A percentile compares a stretch with the other conserved stretches of the same genome.
Evolutionary conservation across 202 grass and related monocot genomes (phyloP).

Genomic region (Panicum virgatum): DNA sequence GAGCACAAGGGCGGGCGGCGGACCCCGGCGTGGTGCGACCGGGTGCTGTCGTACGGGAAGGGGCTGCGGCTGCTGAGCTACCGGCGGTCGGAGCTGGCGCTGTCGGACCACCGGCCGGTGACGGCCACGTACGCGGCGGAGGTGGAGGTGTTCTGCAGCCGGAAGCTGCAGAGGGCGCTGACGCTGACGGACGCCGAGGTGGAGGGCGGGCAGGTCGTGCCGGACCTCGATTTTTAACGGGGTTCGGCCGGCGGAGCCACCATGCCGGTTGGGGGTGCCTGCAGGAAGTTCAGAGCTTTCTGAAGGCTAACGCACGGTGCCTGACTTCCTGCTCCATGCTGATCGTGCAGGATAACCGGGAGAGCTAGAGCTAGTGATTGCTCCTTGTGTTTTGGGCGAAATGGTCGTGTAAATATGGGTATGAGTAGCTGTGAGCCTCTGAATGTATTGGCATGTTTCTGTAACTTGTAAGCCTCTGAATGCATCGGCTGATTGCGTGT

Average conservation of each 20-base stretch:
- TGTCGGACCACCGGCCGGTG: conserved; percentile 94
- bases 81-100: conserved; percentile 51
- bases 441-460: neutral
- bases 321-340: neutral
- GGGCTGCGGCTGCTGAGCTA: conserved; percentile 60
- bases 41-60: conserved; percentile 71
- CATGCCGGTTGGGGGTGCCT: too few species aligned
- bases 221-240: conserved; percentile 66
- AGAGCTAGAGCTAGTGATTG: neutral
- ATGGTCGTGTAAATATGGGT: conserved; percentile 3
- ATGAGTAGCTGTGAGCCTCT: neutral
- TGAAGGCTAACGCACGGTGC: neutral
- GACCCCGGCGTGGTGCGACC: conserved; percentile 90
- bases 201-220: conserved; percentile 59
- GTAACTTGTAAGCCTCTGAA: too few species aligned
- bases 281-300: too few species aligned
- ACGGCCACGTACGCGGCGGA: conserved; percentile 67
- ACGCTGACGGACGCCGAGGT: conserved; percentile 89
- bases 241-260: too few species aligned
- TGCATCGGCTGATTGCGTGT: too few species aligned
- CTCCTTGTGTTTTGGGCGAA: neutral
- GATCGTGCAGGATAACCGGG: neutral
- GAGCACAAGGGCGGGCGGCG: conserved; percentile 65
- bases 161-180: conserved; percentile 85
- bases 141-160: conserved; percentile 78